Base-by-base conservation (phyloP, 768 basidiomycete species). In the Rhodotorula toruloides region DNA sequence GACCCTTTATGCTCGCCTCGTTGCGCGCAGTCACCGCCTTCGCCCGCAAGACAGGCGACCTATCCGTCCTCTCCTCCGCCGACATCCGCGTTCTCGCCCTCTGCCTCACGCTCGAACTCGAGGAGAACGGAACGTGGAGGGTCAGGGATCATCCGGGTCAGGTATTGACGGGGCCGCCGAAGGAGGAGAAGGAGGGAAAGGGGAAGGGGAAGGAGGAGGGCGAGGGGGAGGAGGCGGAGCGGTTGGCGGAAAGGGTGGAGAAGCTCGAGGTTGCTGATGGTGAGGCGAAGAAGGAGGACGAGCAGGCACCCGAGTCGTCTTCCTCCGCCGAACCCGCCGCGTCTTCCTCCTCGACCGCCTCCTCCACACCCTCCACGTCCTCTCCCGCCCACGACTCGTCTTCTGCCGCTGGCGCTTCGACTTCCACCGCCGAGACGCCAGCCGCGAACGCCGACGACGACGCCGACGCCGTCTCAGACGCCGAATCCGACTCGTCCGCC, bases 41-140 rank as follows among this genome's bases (percentile, higher is more conserved):
- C 78, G 90, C 96, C 7, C 94, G 91, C 81, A 90, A 90, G 81
- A 94, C 94, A 0, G 96, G 96, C 76, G 96, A 99, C 78, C 93
- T 91, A 76, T 81, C 89, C 48, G 93, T 91, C 53, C 82, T 99
- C 44, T 96, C 91, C 21, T 84, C 87, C 77, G 83, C 92, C 21
- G 96, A 99, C 85, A 77, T 99, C 47, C 87, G 88, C 73, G 86
- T 98, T 43, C 79, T 98, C 55, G 94, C 96, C 2, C 80, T 99
- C 72, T 91, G 92, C 11, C 86, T 89, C 75, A 82, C 86, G 31
- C 79, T 94, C 61, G 84, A 90, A 72, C 80, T 84, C 60, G 73
- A 77, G 64, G 77, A 76, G 74, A 80, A 80, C 68, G 79, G 79
- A 2, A 63, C 65, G 25, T 69, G 72, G 71, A 42, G 75, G 14